phyloP scores from a whole-genome alignment of 768 basidiomycete genomes.

The Stropharia rugosoannulata region DNA sequence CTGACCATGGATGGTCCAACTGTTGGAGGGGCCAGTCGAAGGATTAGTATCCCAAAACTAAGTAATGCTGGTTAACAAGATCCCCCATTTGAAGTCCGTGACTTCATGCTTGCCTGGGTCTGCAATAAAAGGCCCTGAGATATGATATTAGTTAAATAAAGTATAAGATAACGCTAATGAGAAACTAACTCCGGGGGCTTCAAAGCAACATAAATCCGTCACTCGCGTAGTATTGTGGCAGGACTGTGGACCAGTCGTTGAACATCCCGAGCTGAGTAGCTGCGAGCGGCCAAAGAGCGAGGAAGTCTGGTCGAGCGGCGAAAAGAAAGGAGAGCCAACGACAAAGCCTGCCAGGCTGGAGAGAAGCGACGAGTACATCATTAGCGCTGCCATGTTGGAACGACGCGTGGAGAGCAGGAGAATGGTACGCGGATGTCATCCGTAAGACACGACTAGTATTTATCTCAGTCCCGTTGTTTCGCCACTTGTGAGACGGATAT shows the following conservation, averaged over 20 bases:
- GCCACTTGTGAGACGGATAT: not conserved
- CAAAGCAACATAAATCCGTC: slow-evolving; percentile 60
- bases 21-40: slow-evolving; percentile 57
- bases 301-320: not conserved
- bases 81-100: not conserved
- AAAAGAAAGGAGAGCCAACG: slow-evolving; percentile 5
- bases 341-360: slow-evolving; percentile 2
- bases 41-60: slow-evolving; percentile 77
- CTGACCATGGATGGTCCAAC: slow-evolving; percentile 77
- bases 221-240: slow-evolving; percentile 51
- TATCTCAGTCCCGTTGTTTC: not conserved
- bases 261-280: slow-evolving; percentile 49
- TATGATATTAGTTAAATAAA: not conserved
- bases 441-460: not conserved
- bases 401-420: not conserved
- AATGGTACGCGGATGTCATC: not conserved
- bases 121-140: slow-evolving; percentile 61
- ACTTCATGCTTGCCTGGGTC: slow-evolving; percentile 29
- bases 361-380: slow-evolving; percentile 2
- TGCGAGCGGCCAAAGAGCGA: slow-evolving; percentile 23
- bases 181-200: slow-evolving; percentile 48
- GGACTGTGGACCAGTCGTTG: slow-evolving; percentile 45
- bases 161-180: not conserved
- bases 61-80: not conserved
- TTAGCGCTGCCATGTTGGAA: not conserved